A percentile compares a stretch with the other conserved stretches of the same genome.
These are phyloP conservation scores for Ogataea naganishii DNA, from an alignment of 805 yeast species.

Conservation along the genomic window DNA sequence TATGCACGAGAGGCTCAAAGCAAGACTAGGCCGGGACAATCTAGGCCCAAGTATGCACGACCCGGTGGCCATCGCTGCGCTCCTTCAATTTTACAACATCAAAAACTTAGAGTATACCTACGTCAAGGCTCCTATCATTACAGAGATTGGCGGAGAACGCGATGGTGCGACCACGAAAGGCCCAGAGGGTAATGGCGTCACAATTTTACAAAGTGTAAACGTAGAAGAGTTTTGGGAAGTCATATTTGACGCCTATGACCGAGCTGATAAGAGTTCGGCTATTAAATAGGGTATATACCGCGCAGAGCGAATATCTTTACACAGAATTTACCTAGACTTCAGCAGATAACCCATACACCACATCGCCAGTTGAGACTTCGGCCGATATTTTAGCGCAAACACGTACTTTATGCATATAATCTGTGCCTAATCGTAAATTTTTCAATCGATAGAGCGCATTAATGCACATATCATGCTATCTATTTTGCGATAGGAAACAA, in stretches of 20 bases:
- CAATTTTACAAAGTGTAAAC: constrained; percentile 31
- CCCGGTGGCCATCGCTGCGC: constrained; percentile 59
- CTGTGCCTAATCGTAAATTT: too few species aligned
- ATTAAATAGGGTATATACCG: not conserved
- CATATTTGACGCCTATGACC: constrained; percentile 27
- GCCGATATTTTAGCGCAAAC: too few species aligned
- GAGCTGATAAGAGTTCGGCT: constrained; percentile 23
- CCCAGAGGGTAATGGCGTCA: constrained; percentile 23
- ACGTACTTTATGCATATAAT: too few species aligned
- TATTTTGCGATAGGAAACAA: too few species aligned
- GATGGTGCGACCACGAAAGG: constrained; percentile 18
- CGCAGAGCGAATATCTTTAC: too few species aligned
- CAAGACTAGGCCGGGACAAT: constrained; percentile 29
- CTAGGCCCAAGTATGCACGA: constrained; percentile 77
- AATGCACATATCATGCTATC: too few species aligned
- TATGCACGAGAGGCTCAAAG: constrained; percentile 37
- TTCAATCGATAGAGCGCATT: too few species aligned
- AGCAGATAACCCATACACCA: too few species aligned
- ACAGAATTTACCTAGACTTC: too few species aligned
- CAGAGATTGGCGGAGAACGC: constrained; percentile 16
- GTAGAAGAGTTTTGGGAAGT: constrained; percentile 38
- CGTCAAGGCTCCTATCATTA: constrained; percentile 10
- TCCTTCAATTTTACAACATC: constrained; percentile 35
- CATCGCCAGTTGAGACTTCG: too few species aligned
- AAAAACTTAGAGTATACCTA: constrained; percentile 13